phyloP scores from a whole-genome alignment of 441 rosid species.

The Pelargonium cotyledonis region DNA sequence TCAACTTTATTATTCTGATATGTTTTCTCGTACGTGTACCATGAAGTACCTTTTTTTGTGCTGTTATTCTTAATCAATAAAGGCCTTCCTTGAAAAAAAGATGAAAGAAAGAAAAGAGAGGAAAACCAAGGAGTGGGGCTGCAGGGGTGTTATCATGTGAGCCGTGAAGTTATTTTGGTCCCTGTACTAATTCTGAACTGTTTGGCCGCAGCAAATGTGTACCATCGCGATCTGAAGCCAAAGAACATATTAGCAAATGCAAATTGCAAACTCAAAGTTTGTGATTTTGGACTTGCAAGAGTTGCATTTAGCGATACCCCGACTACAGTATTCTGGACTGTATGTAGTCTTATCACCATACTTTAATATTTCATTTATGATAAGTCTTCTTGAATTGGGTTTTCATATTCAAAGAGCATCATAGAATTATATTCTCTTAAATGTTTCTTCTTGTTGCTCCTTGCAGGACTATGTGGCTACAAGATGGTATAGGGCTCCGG shows the following conservation, averaged over 20 bases:
- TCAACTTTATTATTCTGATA: background rate
- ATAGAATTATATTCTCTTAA: background rate
- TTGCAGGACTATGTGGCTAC: conserved; percentile 86
- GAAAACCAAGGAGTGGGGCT: background rate
- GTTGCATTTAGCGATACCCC: conserved; percentile 91
- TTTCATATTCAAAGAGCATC: background rate
- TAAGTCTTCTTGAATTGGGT: conserved; percentile 1
- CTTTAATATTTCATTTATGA: background rate
- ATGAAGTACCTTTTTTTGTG: background rate
- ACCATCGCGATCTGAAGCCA: conserved; percentile 97
- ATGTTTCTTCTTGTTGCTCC: background rate
- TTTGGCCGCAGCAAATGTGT: conserved; percentile 71
- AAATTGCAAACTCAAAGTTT: conserved; percentile 92
- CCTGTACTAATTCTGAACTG: conserved; percentile 21
- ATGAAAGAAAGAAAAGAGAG: too few relatives aligned
- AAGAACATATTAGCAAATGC: conserved; percentile 97
- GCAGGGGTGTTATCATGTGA: too few relatives aligned
- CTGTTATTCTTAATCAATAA: too few relatives aligned
- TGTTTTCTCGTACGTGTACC: background rate
- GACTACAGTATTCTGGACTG: conserved; percentile 91
- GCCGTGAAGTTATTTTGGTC: background rate
- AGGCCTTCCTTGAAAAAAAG: too few relatives aligned
- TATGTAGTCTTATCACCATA: conserved; percentile 24
- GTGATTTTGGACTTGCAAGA: conserved; percentile 94
- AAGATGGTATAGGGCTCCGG: conserved; percentile 92